phyloP scores from a whole-genome alignment of 129 eudicot genomes.

The Centaurea solstitialis region DNA sequence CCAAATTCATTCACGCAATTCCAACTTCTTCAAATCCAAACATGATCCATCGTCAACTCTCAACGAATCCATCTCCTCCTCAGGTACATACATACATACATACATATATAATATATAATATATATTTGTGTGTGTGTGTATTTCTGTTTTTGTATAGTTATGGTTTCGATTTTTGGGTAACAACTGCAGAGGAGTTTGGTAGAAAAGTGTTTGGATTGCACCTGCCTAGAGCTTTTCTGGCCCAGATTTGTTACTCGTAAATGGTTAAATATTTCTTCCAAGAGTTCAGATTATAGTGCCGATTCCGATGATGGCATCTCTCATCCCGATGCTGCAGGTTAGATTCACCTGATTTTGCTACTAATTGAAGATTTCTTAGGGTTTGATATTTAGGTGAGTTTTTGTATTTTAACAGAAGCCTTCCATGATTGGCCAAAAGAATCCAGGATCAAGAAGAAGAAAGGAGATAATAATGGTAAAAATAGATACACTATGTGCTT shows the following conservation, averaged over 20 bases:
- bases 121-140: not conserved
- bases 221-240: constrained; percentile 82
- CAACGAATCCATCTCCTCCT: constrained; percentile 22
- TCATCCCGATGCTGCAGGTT: constrained; percentile 34
- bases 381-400: not conserved
- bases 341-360: not conserved
- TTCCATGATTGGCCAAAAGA: constrained; percentile 34
- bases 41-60: constrained; percentile 23
- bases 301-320: constrained; percentile 47
- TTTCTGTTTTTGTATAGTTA: not conserved
- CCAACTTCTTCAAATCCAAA: not conserved
- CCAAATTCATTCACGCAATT: not conserved
- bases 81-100: constrained; percentile 21
- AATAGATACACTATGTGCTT: not conserved
- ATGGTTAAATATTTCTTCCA: constrained; percentile 56
- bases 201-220: constrained; percentile 72
- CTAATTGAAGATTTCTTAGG: not conserved
- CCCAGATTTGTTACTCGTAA: constrained; percentile 66
- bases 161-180: constrained; percentile 10
- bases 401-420: constrained; percentile 19
- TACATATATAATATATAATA: no score
- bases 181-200: constrained; percentile 68
- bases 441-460: constrained; percentile 40
- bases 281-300: constrained; percentile 64
- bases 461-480: constrained; percentile 36